Evolutionary conservation across 495 filamentous ascomycete species (phyloP).

Genomic region (Aspergillus kassunensis): DNA sequence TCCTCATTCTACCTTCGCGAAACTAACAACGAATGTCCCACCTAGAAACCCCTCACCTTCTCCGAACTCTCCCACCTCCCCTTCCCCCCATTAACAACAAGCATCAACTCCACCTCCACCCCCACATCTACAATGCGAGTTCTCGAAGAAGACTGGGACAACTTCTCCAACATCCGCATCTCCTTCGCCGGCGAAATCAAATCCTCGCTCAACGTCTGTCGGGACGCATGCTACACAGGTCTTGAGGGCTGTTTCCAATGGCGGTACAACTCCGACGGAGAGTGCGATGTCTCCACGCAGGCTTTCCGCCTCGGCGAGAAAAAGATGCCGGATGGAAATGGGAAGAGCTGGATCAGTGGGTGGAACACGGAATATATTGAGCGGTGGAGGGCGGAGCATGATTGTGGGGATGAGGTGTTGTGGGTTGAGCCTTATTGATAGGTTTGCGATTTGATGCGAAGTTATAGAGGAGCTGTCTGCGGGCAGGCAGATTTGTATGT

Average conservation of each 20-base stretch:
- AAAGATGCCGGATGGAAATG: constrained; percentile 2
- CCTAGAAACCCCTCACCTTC: constrained; percentile 32
- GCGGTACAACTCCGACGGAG: constrained; percentile 7
- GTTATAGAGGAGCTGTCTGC: not conserved
- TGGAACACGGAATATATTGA: constrained; percentile 15
- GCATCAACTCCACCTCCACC: constrained; percentile 22
- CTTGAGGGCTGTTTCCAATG: constrained; percentile 23
- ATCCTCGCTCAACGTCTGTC: constrained; percentile 38
- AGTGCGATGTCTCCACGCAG: constrained; percentile 13
- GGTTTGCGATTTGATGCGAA: not conserved
- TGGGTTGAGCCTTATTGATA: constrained; percentile 12
- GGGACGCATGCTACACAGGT: constrained; percentile 34
- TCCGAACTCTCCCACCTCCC: constrained; percentile 41
- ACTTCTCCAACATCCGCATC: constrained; percentile 36
- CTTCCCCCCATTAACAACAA: constrained; percentile 32
- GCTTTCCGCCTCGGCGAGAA: constrained; percentile 11
- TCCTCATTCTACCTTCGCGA: not conserved
- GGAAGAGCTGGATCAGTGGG: constrained; percentile 8
- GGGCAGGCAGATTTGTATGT: not conserved
- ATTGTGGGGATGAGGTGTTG: constrained; percentile 6
- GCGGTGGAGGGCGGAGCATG: constrained; percentile 10
- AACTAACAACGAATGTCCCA: not conserved
- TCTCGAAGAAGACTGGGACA: constrained; percentile 50
- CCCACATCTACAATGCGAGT: no score
- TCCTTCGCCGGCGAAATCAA: constrained; percentile 35